Evolutionary conservation across 495 filamentous ascomycete genomes (phyloP), one percentile per base, ranked within the genome.

Genomic region (Tuber borchii): DNA sequence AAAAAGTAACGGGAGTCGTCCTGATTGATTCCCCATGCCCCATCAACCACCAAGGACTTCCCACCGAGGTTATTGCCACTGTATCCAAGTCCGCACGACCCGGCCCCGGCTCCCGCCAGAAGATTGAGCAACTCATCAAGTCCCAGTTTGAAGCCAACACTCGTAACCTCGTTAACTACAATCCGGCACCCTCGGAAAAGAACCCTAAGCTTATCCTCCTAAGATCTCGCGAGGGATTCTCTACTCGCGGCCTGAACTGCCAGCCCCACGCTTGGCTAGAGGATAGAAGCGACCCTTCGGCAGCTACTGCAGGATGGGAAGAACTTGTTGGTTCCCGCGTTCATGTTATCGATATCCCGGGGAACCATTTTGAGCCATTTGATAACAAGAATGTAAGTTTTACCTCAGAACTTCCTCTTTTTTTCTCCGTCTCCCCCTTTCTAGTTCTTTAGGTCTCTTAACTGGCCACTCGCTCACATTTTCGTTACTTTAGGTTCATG

Each of bases 11-110:
- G 70, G 87, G 90, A 70, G 88, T 97, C 5, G 84, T 97, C 71
- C 87, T 97, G 71, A 90, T 97, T 75, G 94, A 97, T 83, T 90
- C 93, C 0, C 94, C 94, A 0, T 73, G 76, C 20, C 78, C 78
- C 40, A 68, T 75, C n/a, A 90, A 70, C 86, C 86, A 86, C 86
- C 87, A 69, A 80, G 70, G 74, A 17, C 74, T 76, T n/a, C 72
- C 84, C 3, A 86, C 87, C 0, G 88, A 87, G 2, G 79, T 88
- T 22, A 76, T 84, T 69, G 86, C 87, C 22, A 87, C 77, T n/a
- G 77, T 76, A 26, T 73, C 83, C 72, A 82, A 84, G 17, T 81
- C 78, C 8, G 83, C 86, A 3, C 73, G 81, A 65, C 80, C 84
- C 37, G 80, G 87, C 0, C 73, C 82, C 20, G 44, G 61, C 4